Evolutionary conservation across 1,139 yeast genomes (phyloP).

Genomic region (Scheffersomyces titani): DNA sequence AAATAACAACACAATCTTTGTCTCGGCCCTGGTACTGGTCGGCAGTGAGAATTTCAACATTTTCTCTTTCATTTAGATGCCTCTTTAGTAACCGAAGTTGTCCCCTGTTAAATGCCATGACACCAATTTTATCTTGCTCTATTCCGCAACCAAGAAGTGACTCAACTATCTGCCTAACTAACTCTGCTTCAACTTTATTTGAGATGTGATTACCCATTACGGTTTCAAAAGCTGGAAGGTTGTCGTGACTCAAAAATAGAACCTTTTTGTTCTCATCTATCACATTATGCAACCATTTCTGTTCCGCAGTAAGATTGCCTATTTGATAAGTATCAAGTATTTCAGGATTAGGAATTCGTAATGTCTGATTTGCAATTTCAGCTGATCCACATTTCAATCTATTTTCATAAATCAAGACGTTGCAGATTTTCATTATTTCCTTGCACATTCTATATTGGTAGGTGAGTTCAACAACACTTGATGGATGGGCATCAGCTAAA

Average conservation of each 20-base stretch:
- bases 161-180: conserved; percentile 64
- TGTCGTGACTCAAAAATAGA: conserved; percentile 77
- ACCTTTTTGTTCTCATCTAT: conserved; percentile 52
- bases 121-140: conserved; percentile 62
- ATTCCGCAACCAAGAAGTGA: conserved; percentile 65
- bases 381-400: conserved; percentile 73
- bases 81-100: conserved; percentile 64
- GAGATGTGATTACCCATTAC: conserved; percentile 65
- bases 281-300: conserved; percentile 34
- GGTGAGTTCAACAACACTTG: conserved; percentile 69
- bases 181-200: conserved; percentile 69
- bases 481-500: conserved; percentile 71
- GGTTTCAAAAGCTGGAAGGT: conserved; percentile 59
- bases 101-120: conserved; percentile 85
- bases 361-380: conserved; percentile 57
- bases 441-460: conserved; percentile 91
- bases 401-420: conserved; percentile 74
- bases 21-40: conserved; percentile 97
- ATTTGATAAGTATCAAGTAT: conserved; percentile 2
- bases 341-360: conserved; percentile 46
- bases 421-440: conserved; percentile 84
- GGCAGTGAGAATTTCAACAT: conserved; percentile 82
- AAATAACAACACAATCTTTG: conserved; percentile 84
- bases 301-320: conserved; percentile 12
- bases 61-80: conserved; percentile 37